Percentiles rank a stretch among this genome's conserved stretches.
phyloP scores from a whole-genome alignment of 1,284 basidiomycete species.

The Rhodofomes roseus region DNA sequence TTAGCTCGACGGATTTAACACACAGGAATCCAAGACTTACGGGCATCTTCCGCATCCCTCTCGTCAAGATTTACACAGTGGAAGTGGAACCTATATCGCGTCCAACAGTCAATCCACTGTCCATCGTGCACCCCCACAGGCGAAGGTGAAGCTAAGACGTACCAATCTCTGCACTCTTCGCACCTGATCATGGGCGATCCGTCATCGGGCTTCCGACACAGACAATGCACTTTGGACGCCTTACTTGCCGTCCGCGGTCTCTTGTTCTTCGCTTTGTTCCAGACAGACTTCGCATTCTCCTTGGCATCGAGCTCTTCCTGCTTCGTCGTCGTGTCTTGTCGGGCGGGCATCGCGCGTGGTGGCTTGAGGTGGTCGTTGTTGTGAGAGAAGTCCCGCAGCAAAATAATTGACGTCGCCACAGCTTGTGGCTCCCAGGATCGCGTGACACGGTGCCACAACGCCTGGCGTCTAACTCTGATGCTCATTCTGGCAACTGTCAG shows the following conservation, averaged over 20 bases:
- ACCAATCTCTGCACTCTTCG: conserved; percentile 73
- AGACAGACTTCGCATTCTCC: conserved; percentile 16
- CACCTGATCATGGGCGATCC: conserved; percentile 82
- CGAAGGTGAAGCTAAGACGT: conserved; percentile 22
- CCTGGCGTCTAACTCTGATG: no score
- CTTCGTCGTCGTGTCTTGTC: conserved; percentile 1
- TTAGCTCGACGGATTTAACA: not conserved
- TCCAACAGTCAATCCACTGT: conserved; percentile 1
- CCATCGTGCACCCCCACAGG: not conserved
- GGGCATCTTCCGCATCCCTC: conserved; percentile 67
- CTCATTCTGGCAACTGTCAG: no score
- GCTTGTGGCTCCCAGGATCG: not conserved
- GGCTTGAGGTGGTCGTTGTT: conserved; percentile 43
- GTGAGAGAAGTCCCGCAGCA: not conserved
- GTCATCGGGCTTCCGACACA: conserved; percentile 64
- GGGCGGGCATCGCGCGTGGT: not conserved
- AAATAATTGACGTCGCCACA: not conserved
- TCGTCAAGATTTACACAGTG: conserved; percentile 57
- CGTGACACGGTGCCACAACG: not conserved
- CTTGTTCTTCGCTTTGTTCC: conserved; percentile 14
- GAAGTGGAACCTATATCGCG: conserved; percentile 66
- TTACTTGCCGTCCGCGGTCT: conserved; percentile 16
- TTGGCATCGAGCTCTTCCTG: conserved; percentile 10
- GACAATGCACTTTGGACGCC: conserved; percentile 42
- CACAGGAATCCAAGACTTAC: conserved; percentile 34